A percentile compares a stretch with the other conserved stretches of the same genome.
Evolutionary conservation across 75 land plant genomes (phyloP).

Genomic region (Cunninghamia lanceolata): DNA sequence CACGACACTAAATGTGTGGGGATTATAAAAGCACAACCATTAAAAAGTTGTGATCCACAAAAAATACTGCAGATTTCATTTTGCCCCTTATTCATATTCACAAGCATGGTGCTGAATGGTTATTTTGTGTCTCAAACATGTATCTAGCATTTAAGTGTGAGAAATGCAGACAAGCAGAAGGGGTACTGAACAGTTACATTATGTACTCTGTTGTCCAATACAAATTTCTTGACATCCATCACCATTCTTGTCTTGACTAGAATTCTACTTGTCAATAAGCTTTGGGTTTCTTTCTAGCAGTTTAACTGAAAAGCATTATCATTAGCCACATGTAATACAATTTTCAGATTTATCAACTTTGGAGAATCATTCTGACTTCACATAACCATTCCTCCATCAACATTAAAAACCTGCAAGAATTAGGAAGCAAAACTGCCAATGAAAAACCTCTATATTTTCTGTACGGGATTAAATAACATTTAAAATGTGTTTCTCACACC

Average conservation of each 20-base stretch:
- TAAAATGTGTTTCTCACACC: conserved; percentile 33
- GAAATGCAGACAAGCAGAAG: background rate
- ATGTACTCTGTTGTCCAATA: background rate
- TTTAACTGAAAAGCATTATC: background rate
- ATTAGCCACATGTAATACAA: background rate
- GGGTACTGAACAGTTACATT: background rate
- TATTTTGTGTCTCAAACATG: background rate
- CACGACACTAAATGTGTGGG: background rate
- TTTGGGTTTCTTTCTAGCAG: background rate
- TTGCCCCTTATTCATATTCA: background rate
- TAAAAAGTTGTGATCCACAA: background rate
- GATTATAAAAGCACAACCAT: background rate
- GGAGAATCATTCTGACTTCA: background rate
- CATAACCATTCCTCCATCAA: conserved; percentile 82
- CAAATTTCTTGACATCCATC: background rate
- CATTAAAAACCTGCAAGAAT: conserved; percentile 50
- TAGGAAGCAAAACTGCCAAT: background rate
- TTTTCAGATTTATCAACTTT: background rate
- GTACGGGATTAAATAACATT: background rate
- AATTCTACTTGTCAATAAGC: background rate
- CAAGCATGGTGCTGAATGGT: background rate
- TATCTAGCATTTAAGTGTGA: background rate
- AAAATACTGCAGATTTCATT: background rate
- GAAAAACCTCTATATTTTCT: background rate
- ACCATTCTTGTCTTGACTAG: background rate